Conservation (phyloP, 495 filamentous ascomycete species). For the Talaromyces trachyspermus region DNA sequence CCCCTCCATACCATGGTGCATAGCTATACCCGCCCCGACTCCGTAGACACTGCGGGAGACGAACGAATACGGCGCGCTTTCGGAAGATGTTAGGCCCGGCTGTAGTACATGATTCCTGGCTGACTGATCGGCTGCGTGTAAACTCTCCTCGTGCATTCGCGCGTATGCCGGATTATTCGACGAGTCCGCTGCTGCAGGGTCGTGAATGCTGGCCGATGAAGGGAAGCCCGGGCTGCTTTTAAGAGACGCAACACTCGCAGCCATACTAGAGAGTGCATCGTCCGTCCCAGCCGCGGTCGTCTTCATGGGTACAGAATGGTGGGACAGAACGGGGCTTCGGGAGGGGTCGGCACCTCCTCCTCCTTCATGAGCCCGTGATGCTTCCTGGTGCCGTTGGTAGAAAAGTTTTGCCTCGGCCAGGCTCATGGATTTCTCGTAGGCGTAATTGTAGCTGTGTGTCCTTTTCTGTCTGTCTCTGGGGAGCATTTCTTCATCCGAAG, state of each 20-base stretch:
- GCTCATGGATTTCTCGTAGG: constrained; percentile 83
- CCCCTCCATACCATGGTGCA: constrained; percentile 23
- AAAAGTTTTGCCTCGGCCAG: constrained; percentile 90
- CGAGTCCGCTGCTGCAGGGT: background rate
- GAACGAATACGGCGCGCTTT: constrained; percentile 19
- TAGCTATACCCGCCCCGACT: constrained; percentile 39
- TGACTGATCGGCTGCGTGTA: constrained; percentile 35
- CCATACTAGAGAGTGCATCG: constrained; percentile 7
- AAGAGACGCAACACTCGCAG: constrained; percentile 6
- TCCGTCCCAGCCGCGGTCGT: background rate
- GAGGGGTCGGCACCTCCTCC: constrained; percentile 13
- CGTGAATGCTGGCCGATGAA: constrained; percentile 1
- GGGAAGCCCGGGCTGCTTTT: constrained; percentile 9
- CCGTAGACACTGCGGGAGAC: constrained; percentile 43
- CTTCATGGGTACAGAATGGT: constrained; percentile 10
- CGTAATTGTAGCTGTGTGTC: constrained; percentile 78
- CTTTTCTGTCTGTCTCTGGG: constrained; percentile 67
- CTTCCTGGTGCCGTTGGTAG: constrained; percentile 80
- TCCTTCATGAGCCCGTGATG: constrained; percentile 13
- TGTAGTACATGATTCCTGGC: constrained; percentile 31
- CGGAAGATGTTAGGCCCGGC: background rate
- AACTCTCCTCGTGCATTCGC: constrained; percentile 18
- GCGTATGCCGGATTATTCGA: background rate
- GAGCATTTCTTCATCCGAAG: constrained; percentile 49
- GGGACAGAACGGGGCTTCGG: constrained; percentile 15